Evolutionary conservation across 495 filamentous ascomycete species (phyloP), one percentile per base, ranked within the genome.

Genomic region (Hypoxylon lenormandii): DNA sequence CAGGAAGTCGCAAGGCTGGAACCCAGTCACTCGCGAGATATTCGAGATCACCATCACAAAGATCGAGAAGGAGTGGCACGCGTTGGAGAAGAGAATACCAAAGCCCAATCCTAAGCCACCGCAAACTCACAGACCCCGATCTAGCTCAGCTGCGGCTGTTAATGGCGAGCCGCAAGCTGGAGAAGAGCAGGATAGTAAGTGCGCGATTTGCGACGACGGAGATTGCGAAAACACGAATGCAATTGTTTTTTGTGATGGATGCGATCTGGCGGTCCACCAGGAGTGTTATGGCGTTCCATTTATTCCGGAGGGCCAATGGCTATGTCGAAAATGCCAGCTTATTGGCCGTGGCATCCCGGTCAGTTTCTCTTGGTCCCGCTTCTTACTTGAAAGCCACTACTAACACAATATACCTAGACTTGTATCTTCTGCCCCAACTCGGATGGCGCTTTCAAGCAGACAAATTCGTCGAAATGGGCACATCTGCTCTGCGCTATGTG

Each of bases 181-280:
- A 21, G 95, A 97, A 76, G 95, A 98, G 74, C 94, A 97, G 72
- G 95, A 98, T 70, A 96, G 88, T 76, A 98, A 97, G 76, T 99
- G 95, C 73, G 94, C 91, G 28, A 96, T 99, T 49, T 99, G 95
- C 69, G 95, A 98, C 75, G 95, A 98, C 74, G 96, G 95, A 26
- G 95, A 99, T 72, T 98, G 96, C 72, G 95, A 98, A 80, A 99
- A 98, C 76, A 93, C 94, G n/a, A 99, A 99, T 77, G 96, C 95
- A 5, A 99, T 99, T 73, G 96, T 99, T 19, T 99, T 98, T 79
- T 99, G 95, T 71, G 95, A 99, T 74, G 96, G 95, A 7, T 98
- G 95, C 78, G 95, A 99, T 80, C 82, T 98, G 19, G 95, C 95
- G 4, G 95, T 99, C 38, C 95, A 99, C 77, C 95, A 99, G 75